Conservation (phyloP, 1,139 yeast species). For the Maudiozyma humilis region DNA sequence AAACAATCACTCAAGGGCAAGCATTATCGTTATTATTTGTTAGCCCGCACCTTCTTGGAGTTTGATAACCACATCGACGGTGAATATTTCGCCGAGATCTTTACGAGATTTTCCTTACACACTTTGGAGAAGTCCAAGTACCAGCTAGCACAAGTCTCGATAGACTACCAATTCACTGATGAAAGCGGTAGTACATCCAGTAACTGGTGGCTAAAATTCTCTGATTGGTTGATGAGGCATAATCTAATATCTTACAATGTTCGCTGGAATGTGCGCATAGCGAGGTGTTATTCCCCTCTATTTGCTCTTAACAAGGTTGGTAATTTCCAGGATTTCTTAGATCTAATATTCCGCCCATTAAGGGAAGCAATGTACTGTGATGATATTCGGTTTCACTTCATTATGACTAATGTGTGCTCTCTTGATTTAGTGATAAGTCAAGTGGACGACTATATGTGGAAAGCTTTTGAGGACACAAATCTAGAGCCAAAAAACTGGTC, state of each 20-base stretch:
- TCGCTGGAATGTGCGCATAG: slow-evolving; percentile 27
- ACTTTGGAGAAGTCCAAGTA: slow-evolving; percentile 27
- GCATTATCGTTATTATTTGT: slow-evolving; percentile 17
- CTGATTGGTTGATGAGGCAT: slow-evolving; percentile 27
- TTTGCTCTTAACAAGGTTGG: slow-evolving; percentile 12
- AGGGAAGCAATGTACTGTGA: slow-evolving; percentile 9
- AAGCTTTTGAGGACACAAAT: slow-evolving; percentile 16
- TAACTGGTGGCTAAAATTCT: slow-evolving; percentile 27
- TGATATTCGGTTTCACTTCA: slow-evolving; percentile 17
- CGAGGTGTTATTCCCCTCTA: slow-evolving; percentile 22
- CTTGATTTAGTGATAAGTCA: slow-evolving; percentile 23
- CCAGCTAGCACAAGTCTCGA: slow-evolving; percentile 26
- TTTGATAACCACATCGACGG: slow-evolving; percentile 27
- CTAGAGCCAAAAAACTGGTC: slow-evolving; percentile 21
- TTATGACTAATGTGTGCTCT: slow-evolving; percentile 20
- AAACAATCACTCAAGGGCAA: slow-evolving; percentile 14
- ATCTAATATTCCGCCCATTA: slow-evolving; percentile 23
- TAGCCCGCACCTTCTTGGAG: slow-evolving; percentile 25
- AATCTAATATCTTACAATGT: slow-evolving; percentile 27
- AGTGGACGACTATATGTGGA: slow-evolving; percentile 26
- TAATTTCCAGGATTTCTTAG: slow-evolving; percentile 24
- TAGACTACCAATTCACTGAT: slow-evolving; percentile 25
- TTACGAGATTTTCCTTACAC: slow-evolving; percentile 24
- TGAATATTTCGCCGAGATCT: slow-evolving; percentile 27
- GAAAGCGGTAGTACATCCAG: slow-evolving; percentile 3